phyloP scores from a whole-genome alignment of 805 yeast genomes.

The Kluyveromyces lactis region DNA sequence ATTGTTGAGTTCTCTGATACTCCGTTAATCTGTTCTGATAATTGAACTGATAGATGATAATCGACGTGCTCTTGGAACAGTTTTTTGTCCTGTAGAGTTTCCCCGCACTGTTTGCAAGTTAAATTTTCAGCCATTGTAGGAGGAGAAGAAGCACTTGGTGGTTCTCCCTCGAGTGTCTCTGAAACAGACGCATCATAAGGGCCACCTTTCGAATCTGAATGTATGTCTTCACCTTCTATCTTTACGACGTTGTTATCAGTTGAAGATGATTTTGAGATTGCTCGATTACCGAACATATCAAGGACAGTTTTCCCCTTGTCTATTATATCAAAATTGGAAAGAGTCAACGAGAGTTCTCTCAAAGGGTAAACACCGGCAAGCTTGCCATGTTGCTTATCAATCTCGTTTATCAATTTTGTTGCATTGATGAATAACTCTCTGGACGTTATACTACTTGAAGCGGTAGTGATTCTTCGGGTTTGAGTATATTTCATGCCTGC shows the following conservation, averaged over 20 bases:
- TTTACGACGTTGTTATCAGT: not conserved
- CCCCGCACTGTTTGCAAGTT: slow-evolving; percentile 18
- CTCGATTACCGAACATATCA: slow-evolving; percentile 27
- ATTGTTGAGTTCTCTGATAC: slow-evolving; percentile 16
- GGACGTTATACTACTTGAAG: slow-evolving; percentile 10
- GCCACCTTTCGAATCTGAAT: not conserved
- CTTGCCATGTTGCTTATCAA: slow-evolving; percentile 23
- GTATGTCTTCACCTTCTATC: not conserved
- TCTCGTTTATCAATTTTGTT: slow-evolving; percentile 35
- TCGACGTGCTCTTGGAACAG: slow-evolving; percentile 41
- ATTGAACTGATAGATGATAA: slow-evolving; percentile 43
- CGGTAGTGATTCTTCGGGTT: slow-evolving; percentile 13
- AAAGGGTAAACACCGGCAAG: slow-evolving; percentile 37
- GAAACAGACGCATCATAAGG: not conserved
- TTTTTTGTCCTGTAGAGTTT: slow-evolving; percentile 10
- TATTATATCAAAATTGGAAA: slow-evolving; percentile 46
- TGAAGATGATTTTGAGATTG: slow-evolving; percentile 4
- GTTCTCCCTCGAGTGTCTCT: not conserved
- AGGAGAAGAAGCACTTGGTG: not conserved
- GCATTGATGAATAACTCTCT: slow-evolving; percentile 28
- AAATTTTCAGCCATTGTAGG: not conserved
- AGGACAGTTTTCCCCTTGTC: slow-evolving; percentile 26
- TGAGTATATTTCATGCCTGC: slow-evolving; percentile 15
- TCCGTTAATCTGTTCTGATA: slow-evolving; percentile 39
- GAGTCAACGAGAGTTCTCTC: slow-evolving; percentile 39